Conservation (phyloP, 2,329 filamentous ascomycete species). For the Xylariomycetidae sp. region DNA sequence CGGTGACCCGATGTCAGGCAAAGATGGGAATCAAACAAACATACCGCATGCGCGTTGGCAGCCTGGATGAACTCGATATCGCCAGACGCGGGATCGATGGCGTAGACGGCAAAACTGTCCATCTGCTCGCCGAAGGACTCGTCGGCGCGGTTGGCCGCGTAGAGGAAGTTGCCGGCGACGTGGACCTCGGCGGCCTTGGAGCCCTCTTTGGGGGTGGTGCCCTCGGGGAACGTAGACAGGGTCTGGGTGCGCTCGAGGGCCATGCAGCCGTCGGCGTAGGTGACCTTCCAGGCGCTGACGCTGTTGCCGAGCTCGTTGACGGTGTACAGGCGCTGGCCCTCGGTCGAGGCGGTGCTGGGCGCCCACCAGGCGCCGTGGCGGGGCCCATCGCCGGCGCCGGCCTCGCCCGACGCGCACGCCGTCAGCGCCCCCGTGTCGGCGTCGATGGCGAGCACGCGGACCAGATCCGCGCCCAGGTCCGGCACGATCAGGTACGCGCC, state of each 20-base stretch:
- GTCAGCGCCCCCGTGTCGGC: slow-evolving; percentile 37
- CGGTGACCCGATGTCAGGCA: no score
- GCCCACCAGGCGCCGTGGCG: slow-evolving; percentile 48
- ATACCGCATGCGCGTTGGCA: slow-evolving; percentile 52
- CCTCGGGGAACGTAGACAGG: slow-evolving; percentile 39
- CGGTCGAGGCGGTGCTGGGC: slow-evolving; percentile 21
- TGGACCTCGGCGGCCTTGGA: slow-evolving; percentile 51
- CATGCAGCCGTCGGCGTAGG: slow-evolving; percentile 40
- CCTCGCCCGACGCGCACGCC: slow-evolving; percentile 35
- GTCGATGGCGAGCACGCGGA: slow-evolving; percentile 48
- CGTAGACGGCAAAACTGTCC: slow-evolving; percentile 51
- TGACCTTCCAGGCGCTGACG: slow-evolving; percentile 42
- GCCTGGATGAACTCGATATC: slow-evolving; percentile 46
- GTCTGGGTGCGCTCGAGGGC: slow-evolving; percentile 38
- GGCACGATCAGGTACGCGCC: slow-evolving; percentile 43
- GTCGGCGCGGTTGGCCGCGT: slow-evolving; percentile 58
- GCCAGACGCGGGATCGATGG: slow-evolving; percentile 39
- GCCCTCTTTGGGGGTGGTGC: slow-evolving; percentile 34
- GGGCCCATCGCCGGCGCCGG: slow-evolving; percentile 43
- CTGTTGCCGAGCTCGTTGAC: slow-evolving; percentile 46
- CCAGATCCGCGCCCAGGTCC: slow-evolving; percentile 48
- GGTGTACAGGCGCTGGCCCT: slow-evolving; percentile 29
- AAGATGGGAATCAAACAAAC: no score
- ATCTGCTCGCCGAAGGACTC: slow-evolving; percentile 46
- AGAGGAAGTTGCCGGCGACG: slow-evolving; percentile 47